Evolutionary conservation across 768 basidiomycete genomes (phyloP), one percentile per base, ranked within the genome.

Genomic region (Coprinopsis strossmayeri): DNA sequence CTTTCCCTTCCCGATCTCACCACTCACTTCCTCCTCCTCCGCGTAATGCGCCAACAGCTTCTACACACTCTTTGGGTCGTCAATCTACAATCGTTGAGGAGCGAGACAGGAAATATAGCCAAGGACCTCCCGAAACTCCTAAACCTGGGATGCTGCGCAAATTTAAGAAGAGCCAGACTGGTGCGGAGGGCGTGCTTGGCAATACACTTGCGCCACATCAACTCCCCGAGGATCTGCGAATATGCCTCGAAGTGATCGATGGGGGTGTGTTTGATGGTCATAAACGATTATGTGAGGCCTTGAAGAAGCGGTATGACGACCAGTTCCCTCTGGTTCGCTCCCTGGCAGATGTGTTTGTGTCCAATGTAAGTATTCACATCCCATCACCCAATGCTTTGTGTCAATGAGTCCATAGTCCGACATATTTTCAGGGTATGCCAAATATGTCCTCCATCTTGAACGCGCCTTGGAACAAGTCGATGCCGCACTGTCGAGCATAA

Each of bases 311-410:
- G 34, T 98, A 97, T 54, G 92, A 95, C 48, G 91, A 96, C 56
- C 94, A 97, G 56, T 98, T 88, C 61, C 94, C 94, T 12, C 76
- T 97, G 28, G 94, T 97, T 28, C 76, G 94, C 45, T 88, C 85
- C 24, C 75, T 97, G 32, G 93, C 94, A 47, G 94, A 97, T 58
- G 91, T 97, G n/a, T 97, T 97, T 65, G 88, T 93, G 20, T 79
- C 84, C 9, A 91, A 91, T 68, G 93, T 95, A 62, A 67, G 87
- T 74, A 35, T 52, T 47, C 39, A 26, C 46, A 50, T 45, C 25
- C 59, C 9, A 62, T 46, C 51, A 55, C 30, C 32, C 25, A 7
- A 25, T 28, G n/a, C 20, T 21, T 52, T 24, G 48, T 21, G 11
- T n/a, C 38, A 13, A 30, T 13, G 34, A 24, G 34, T 40, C 25